Base-by-base conservation (phyloP, 1,284 basidiomycete species). In the Sanghuangporus sanghuang region DNA sequence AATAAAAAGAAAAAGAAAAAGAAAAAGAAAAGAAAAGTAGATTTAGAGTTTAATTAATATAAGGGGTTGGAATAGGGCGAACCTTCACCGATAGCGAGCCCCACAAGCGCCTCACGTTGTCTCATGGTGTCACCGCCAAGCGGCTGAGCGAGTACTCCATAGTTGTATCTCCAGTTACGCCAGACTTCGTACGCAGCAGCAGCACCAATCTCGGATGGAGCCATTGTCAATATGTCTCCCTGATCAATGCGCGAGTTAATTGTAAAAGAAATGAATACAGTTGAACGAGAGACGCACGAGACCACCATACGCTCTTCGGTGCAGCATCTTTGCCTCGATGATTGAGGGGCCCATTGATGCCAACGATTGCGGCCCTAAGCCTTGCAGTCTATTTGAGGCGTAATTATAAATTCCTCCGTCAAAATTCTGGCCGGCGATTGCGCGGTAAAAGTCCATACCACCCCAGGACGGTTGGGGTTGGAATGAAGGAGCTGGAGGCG, bases 381-480 rank as follows among this genome's bases (percentile, higher is more conserved):
- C 55, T 57, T 67, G 67, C 27, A 70, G 56, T 36, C 70, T 63
- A 42, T 63, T 64, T 67, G 65, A 69, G 35, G 69, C 69, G 50
- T 68, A 68, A 53, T 73, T 67, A 54, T 72, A 73, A 38, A 61
- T 16, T 8, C 36, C 36, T 8, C n/a, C 32, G 36, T 61, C 50
- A 27, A 12, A 61, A 50, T 68, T 63, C 36, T 53, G 59, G 12
- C 64, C 63, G 6, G 68, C 46, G 48, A 69, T 66, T 4, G 71
- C 70, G 16, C 67, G 62, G 63, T 67, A 72, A 60, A 68, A 72
- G 53, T 72, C 70, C 11, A 55, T 21, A 39, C 71, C 71, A 21
- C 67, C 65, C 71, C 68, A 72, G 40, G 65, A 64, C 16, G 70
- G 69, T 52, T 71, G 70, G 2, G 71, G 71, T 57, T 71, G 71